A percentile compares a stretch with the other conserved stretches of the same genome.
Conservation (phyloP, 1,284 basidiomycete genomes). For the Apiotrichum laibachii region DNA sequence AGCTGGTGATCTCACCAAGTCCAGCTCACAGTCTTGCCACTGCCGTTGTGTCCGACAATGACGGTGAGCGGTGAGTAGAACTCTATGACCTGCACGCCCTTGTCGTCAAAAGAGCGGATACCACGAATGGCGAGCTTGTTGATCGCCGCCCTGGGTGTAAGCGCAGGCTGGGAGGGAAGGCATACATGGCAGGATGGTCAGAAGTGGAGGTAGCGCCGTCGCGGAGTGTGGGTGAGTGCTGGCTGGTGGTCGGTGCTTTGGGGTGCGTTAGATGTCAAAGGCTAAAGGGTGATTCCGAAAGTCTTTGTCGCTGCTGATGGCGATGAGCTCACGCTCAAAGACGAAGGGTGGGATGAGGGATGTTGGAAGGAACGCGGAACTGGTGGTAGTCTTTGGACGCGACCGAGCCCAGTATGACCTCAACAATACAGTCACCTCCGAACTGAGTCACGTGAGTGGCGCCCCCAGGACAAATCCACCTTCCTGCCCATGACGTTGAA, state of each 20-base stretch:
- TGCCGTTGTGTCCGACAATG: conserved; percentile 97
- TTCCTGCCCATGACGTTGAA: too few relatives aligned
- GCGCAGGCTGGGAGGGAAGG: not conserved
- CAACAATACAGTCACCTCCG: too few relatives aligned
- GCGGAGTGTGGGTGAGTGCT: too few relatives aligned
- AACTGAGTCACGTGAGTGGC: too few relatives aligned
- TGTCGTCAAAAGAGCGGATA: conserved; percentile 81
- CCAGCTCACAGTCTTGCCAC: conserved; percentile 77
- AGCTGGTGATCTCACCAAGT: not conserved
- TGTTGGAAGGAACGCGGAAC: not conserved
- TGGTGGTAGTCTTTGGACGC: not conserved
- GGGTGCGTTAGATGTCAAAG: not conserved
- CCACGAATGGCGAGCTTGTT: conserved; percentile 84
- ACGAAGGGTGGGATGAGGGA: too few relatives aligned
- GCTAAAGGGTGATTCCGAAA: too few relatives aligned
- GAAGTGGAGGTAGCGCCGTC: not conserved
- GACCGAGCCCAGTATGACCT: too few relatives aligned
- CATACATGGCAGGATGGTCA: not conserved
- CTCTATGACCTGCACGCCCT: conserved; percentile 88
- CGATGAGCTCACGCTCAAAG: too few relatives aligned
- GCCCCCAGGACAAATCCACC: too few relatives aligned
- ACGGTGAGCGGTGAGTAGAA: conserved; percentile 98
- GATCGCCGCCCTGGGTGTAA: conserved; percentile 66
- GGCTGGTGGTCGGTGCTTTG: not conserved
- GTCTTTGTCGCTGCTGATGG: too few relatives aligned